A percentile compares a stretch with the other conserved stretches of the same genome.
phyloP scores from a whole-genome alignment of 306 rosid species.

The Prosopis cineraria region DNA sequence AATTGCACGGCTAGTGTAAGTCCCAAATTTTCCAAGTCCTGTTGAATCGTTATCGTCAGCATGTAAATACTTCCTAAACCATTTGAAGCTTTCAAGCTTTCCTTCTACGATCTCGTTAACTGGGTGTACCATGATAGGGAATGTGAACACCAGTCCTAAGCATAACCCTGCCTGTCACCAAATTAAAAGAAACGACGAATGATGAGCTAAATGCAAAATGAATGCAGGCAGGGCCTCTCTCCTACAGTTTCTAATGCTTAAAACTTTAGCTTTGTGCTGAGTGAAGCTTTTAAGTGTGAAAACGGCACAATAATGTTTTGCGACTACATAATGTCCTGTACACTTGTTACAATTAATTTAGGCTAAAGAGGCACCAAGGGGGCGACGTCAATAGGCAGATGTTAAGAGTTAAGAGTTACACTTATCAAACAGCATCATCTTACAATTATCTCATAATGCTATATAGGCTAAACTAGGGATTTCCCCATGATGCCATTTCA shows the following conservation, averaged over 20 bases:
- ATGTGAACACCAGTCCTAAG: conserved; percentile 74
- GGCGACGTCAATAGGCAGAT: not conserved
- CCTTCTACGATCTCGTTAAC: conserved; percentile 80
- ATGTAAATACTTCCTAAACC: not conserved
- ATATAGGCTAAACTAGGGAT: conserved; percentile 16
- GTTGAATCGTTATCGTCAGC: conserved; percentile 27
- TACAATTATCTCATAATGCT: not conserved
- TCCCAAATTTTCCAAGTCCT: conserved; percentile 29
- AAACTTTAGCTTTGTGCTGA: not conserved
- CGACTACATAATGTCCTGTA: too few relatives aligned
- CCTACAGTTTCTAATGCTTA: conserved; percentile 4
- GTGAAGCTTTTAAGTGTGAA: not conserved
- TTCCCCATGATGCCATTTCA: not conserved
- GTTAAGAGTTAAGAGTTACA: not conserved
- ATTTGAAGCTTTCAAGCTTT: conserved; percentile 32
- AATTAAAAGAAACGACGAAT: not conserved
- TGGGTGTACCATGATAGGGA: conserved; percentile 88
- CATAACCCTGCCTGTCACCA: conserved; percentile 74
- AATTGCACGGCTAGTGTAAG: conserved; percentile 57
- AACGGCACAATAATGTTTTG: not conserved
- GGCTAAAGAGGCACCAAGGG: too few relatives aligned
- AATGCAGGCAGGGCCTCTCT: conserved; percentile 12
- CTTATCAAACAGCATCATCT: conserved; percentile 10
- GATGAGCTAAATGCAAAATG: not conserved
- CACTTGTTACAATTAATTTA: too few relatives aligned